phyloP scores from a whole-genome alignment of 2,329 filamentous ascomycete species.

The Huntiella omanensis region DNA sequence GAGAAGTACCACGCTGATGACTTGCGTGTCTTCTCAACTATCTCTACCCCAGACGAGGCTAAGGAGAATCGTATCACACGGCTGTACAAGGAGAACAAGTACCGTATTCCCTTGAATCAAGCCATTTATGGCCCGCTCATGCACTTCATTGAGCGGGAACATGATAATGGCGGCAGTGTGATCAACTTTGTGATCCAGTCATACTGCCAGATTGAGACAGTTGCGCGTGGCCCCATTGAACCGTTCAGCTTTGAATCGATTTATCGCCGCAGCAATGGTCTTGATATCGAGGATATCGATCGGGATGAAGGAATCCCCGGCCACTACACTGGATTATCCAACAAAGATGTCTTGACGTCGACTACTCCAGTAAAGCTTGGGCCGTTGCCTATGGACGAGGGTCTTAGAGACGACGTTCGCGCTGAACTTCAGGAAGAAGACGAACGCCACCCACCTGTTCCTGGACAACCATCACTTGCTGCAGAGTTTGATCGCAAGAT shows the following conservation, averaged over 20 bases:
- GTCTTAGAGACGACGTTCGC: slow-evolving; percentile 68
- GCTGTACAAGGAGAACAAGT: slow-evolving; percentile 71
- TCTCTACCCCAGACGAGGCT: slow-evolving; percentile 62
- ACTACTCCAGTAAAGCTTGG: slow-evolving; percentile 52
- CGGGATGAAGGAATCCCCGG: slow-evolving; percentile 47
- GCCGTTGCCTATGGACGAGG: slow-evolving; percentile 62
- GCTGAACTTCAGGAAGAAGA: slow-evolving; percentile 79
- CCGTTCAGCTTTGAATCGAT: slow-evolving; percentile 45
- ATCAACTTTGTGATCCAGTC: slow-evolving; percentile 54
- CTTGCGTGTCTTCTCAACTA: slow-evolving; percentile 50
- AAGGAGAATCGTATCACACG: slow-evolving; percentile 59
- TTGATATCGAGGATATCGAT: slow-evolving; percentile 44
- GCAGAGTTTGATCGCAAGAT: slow-evolving; percentile 77
- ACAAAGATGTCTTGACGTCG: slow-evolving; percentile 40
- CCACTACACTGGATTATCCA: slow-evolving; percentile 40
- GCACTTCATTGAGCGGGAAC: slow-evolving; percentile 75
- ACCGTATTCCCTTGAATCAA: slow-evolving; percentile 73
- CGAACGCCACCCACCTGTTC: slow-evolving; percentile 48
- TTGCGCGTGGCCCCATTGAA: slow-evolving; percentile 42
- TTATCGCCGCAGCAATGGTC: slow-evolving; percentile 35
- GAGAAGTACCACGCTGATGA: slow-evolving; percentile 65
- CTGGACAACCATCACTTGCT: slow-evolving; percentile 54
- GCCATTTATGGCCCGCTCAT: slow-evolving; percentile 68
- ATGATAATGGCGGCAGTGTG: slow-evolving; percentile 59
- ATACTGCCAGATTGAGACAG: slow-evolving; percentile 38